Percentiles rank a stretch among this genome's conserved stretches.
Conservation (phyloP, 371 early-diverging fungal species). For the Mortierella sp. region DNA sequence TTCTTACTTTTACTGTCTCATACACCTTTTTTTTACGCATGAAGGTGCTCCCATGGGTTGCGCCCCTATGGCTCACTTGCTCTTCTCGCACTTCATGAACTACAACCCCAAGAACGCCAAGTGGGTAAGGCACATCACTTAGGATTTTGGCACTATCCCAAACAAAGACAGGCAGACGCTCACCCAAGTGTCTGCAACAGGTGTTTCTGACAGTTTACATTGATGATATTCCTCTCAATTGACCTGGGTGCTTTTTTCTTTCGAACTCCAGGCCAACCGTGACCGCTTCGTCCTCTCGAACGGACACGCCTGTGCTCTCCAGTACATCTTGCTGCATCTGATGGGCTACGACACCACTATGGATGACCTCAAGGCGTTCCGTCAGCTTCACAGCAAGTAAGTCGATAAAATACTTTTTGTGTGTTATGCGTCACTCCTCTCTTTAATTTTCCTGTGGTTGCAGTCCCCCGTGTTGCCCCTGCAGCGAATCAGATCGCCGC, state of each 20-base stretch:
- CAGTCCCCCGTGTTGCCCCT: not conserved
- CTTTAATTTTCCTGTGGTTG: not conserved
- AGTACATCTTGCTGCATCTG: constrained; percentile 94
- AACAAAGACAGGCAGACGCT: too few species aligned
- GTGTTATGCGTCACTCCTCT: constrained; percentile 4
- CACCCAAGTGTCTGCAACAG: too few species aligned
- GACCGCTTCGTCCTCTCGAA: constrained; percentile 99
- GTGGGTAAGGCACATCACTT: constrained; percentile 76
- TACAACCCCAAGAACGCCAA: constrained; percentile 88
- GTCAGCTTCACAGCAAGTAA: constrained; percentile 88
- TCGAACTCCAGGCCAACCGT: constrained; percentile 73
- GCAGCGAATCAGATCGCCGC: constrained; percentile 18
- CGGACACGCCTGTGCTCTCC: constrained; percentile 98
- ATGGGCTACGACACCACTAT: constrained; percentile 89
- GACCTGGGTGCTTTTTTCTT: too few species aligned
- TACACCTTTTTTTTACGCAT: not conserved
- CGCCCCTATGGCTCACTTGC: constrained; percentile 95
- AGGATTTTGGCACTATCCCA: too few species aligned
- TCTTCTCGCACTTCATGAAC: constrained; percentile 89
- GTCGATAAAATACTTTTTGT: constrained; percentile 35
- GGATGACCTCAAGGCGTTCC: constrained; percentile 96
- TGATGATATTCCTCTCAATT: too few species aligned
- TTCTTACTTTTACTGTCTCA: too few species aligned
- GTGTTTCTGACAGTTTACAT: too few species aligned
- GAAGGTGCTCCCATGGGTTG: constrained; percentile 97